These are phyloP conservation scores for Letharia columbiana DNA, from an alignment of 495 filamentous ascomycete species.

Conservation along the genomic window DNA sequence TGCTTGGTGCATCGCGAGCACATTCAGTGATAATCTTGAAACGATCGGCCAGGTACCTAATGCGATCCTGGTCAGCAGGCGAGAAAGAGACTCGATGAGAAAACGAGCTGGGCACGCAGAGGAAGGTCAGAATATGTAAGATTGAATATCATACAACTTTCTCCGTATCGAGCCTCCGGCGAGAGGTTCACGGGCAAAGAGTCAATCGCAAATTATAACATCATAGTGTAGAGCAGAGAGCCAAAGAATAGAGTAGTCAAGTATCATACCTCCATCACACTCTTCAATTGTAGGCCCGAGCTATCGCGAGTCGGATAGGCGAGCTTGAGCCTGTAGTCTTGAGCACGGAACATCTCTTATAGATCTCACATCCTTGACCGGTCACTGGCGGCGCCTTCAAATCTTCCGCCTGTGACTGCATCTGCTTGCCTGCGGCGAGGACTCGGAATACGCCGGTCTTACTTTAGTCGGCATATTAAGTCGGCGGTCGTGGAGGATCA, in stretches of 20 bases:
- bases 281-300: not conserved
- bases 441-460: not conserved
- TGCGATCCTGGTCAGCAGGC: constrained; percentile 1
- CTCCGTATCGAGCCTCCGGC: constrained; percentile 74
- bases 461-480: not conserved
- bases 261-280: not conserved
- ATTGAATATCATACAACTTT: constrained; percentile 72
- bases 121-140: constrained; percentile 90
- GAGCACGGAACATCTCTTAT: not conserved
- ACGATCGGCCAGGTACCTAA: not conserved
- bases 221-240: constrained; percentile 42
- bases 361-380: not conserved
- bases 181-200: constrained; percentile 65
- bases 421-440: not conserved
- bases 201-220: constrained; percentile 99
- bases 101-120: constrained; percentile 20
- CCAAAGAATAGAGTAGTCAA: too few species aligned
- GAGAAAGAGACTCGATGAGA: constrained; percentile 17
- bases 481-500: not conserved
- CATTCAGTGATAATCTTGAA: not conserved
- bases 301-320: not conserved
- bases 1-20: not conserved
- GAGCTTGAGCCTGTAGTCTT: not conserved
- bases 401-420: not conserved
- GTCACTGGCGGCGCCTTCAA: not conserved